Conservation (phyloP, 1,139 yeast species). For the Yamadazyma kanchanaburiensis region DNA sequence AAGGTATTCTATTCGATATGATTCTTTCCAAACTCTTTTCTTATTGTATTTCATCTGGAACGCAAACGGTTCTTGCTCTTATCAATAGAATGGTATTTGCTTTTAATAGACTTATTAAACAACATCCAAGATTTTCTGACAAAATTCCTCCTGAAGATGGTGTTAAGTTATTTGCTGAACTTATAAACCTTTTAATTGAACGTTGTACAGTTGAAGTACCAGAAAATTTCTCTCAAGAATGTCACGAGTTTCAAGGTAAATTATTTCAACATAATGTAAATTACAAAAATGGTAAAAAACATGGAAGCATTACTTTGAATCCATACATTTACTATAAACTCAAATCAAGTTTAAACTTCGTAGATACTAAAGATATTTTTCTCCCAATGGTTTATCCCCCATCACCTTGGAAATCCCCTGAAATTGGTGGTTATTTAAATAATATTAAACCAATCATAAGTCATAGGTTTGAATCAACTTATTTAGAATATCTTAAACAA, state of each 20-base stretch:
- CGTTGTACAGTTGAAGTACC: slow-evolving; percentile 17
- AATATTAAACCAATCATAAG: slow-evolving; percentile 24
- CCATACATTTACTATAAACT: slow-evolving; percentile 8
- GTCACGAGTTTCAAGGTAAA: slow-evolving; percentile 7
- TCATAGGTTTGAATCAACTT: slow-evolving; percentile 16
- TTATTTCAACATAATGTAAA: slow-evolving; percentile 8
- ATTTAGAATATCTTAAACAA: slow-evolving; percentile 19
- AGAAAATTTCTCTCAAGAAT: neutral
- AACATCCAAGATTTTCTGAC: slow-evolving; percentile 4
- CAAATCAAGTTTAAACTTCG: slow-evolving; percentile 3
- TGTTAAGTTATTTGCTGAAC: slow-evolving; percentile 17
- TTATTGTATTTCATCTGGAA: slow-evolving; percentile 15
- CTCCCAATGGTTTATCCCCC: slow-evolving; percentile 43
- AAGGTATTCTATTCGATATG: slow-evolving; percentile 17
- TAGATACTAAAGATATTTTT: slow-evolving; percentile 5
- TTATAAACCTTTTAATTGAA: slow-evolving; percentile 19
- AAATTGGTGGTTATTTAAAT: slow-evolving; percentile 33
- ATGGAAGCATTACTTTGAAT: slow-evolving; percentile 9
- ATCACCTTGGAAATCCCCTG: slow-evolving; percentile 31
- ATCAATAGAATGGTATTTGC: slow-evolving; percentile 6
- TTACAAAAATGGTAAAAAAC: slow-evolving; percentile 1
- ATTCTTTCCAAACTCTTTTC: slow-evolving; percentile 19
- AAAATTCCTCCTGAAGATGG: slow-evolving; percentile 15
- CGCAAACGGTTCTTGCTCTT: slow-evolving; percentile 6
- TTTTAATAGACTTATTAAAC: slow-evolving; percentile 13